These are phyloP conservation scores for Cinnamomum micranthum DNA, from an alignment of 164 flowering plant genomes.

Conservation along the genomic window DNA sequence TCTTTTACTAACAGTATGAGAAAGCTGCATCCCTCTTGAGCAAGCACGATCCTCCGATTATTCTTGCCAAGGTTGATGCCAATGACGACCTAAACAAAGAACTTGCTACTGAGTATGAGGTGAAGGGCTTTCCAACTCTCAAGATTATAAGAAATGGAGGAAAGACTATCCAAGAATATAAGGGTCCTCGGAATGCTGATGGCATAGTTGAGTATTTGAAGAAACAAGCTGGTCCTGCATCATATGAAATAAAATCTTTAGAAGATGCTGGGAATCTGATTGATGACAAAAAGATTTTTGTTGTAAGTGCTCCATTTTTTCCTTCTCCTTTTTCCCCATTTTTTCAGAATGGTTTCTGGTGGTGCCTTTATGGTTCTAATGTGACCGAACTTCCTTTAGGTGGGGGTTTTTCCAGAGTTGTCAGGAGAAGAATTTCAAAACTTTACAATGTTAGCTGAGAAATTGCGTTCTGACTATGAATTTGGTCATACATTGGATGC, in stretches of 20 bases:
- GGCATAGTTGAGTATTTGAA: constrained; percentile 78
- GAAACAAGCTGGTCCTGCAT: constrained; percentile 87
- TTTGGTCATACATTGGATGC: constrained; percentile 83
- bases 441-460: constrained; percentile 59
- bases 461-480: constrained; percentile 76
- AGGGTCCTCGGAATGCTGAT: constrained; percentile 90
- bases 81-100: constrained; percentile 67
- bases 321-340: not conserved
- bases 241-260: constrained; percentile 62
- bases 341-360: not conserved
- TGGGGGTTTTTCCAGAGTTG: constrained; percentile 78
- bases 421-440: constrained; percentile 81
- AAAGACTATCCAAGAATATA: constrained; percentile 63
- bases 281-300: constrained; percentile 34
- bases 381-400: constrained; percentile 33
- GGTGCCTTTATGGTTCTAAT: not conserved
- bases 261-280: constrained; percentile 55
- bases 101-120: constrained; percentile 50
- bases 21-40: constrained; percentile 81
- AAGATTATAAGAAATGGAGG: constrained; percentile 86
- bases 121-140: constrained; percentile 79
- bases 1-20: constrained; percentile 57
- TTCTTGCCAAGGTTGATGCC: constrained; percentile 88
- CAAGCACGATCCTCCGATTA: constrained; percentile 54
- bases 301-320: constrained; percentile 47